Evolutionary conservation across 2,329 filamentous ascomycete genomes (phyloP).

Genomic region (Trematosphaeria pertusa): DNA sequence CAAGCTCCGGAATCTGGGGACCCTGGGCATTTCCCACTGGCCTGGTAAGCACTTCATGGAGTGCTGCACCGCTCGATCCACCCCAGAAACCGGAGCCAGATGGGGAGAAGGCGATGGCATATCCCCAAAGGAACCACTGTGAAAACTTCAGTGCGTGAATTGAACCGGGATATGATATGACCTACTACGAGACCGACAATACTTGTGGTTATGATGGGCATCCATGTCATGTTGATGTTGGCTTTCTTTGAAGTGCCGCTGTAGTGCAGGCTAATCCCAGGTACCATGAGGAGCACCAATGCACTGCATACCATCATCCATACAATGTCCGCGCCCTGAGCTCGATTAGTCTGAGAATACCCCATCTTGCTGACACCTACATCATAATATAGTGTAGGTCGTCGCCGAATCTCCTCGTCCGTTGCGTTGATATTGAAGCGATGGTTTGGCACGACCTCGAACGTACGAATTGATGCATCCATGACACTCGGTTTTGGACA

Average conservation of each 20-base stretch:
- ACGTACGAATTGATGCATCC: no score
- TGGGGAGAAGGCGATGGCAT: slow-evolving; percentile 3
- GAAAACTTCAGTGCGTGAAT: not conserved
- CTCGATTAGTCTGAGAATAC: not conserved
- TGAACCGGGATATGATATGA: not conserved
- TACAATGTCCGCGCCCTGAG: not conserved
- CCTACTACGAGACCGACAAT: slow-evolving; percentile 3
- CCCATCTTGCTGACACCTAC: not conserved
- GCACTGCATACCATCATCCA: slow-evolving; percentile 6
- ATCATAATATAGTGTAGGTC: not conserved
- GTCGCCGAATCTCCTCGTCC: not conserved
- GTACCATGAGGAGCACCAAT: slow-evolving; percentile 6
- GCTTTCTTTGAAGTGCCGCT: slow-evolving; percentile 1
- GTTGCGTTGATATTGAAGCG: not conserved
- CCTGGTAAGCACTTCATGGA: not conserved
- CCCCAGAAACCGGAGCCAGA: slow-evolving; percentile 3
- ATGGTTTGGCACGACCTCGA: not conserved
- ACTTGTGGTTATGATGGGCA: slow-evolving; percentile 3
- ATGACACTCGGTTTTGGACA: no score
- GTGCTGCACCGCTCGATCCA: not conserved
- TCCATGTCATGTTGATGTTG: slow-evolving; percentile 3
- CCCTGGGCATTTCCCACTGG: slow-evolving; percentile 1
- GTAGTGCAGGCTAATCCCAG: slow-evolving; percentile 3
- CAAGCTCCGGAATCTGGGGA: slow-evolving; percentile 1
- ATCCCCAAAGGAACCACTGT: slow-evolving; percentile 5